Percentiles rank a stretch among this genome's conserved stretches.
Conservation (phyloP, 2,329 filamentous ascomycete genomes). For the Eutypella sp. region DNA sequence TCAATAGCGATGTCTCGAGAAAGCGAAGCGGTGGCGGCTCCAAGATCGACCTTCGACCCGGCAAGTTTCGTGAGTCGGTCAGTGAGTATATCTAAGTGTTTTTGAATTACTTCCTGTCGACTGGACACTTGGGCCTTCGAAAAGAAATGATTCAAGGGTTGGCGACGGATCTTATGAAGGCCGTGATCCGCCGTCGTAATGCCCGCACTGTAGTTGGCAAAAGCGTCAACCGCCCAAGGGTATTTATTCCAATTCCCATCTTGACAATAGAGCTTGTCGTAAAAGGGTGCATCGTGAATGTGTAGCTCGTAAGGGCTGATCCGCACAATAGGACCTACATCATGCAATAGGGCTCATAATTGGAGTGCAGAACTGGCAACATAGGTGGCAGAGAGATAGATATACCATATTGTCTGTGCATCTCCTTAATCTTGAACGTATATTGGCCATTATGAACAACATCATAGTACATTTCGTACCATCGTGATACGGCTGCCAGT, state of each 20-base stretch:
- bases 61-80: not conserved
- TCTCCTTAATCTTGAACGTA: not conserved
- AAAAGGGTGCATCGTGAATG: not conserved
- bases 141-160: not conserved
- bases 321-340: not conserved
- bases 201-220: not conserved
- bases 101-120: not conserved
- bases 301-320: not conserved
- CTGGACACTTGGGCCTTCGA: not conserved
- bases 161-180: not conserved
- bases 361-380: too few species aligned
- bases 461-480: not conserved
- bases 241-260: not conserved
- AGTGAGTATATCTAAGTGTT: not conserved
- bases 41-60: not conserved
- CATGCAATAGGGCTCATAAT: not conserved
- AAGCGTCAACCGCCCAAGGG: not conserved
- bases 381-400: not conserved
- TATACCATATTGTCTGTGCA: not conserved
- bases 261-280: not conserved
- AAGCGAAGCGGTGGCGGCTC: not conserved
- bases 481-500: not conserved
- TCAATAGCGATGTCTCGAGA: not conserved
- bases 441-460: not conserved
- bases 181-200: not conserved